Base-by-base conservation (phyloP, 202 grass and related monocot species). In the Carex arenaria region DNA sequence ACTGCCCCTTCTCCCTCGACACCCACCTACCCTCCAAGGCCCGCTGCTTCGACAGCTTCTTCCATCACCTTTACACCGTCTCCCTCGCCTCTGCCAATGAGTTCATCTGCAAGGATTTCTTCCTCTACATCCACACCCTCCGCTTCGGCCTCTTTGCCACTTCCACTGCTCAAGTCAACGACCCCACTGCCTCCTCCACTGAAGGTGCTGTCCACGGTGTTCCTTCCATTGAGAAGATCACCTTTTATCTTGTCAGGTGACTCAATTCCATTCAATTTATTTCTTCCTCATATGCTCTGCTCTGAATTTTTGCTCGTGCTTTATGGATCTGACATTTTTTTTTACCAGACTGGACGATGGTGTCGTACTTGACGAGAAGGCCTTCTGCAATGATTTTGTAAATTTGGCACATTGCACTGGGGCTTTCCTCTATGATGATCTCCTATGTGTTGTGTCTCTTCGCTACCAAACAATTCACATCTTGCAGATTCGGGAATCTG, bases 161-260 rank as follows among this genome's bases (percentile, higher is more conserved):
- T 32, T 98, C 95, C 76, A 98, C 90, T 66, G 84, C 80, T 34
- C 90, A 94, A 83, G 85, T 17, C 47, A 92, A 87, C 19, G 92
- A 98, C 43, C 63, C 84, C 40, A 81, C 23, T 77, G 28, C 61
- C 63, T 87, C 61, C 7, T 7, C 72, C 3, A n/a, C 61, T 57
- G 92, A 93, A 40, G 92, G 87, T 85, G 92, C 95, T 57, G 88
- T 94, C 84, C 85, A 87, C 3, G 89, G 92, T 57, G 85, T 94
- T 31, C 92, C 92, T 86, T 98, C 90, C 20, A 88, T 98, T 72
- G 92, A 98, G 69, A 98, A 93, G 87, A 98, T 94, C 85, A 94
- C 90, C 80, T 98, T 98, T 87, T 85, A 94, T 91, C 95, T 94
- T 90, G 89, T 98, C 82, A 94, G 95, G 94, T 97, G 84, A 74